phyloP scores from a whole-genome alignment of 1,284 basidiomycete species.

The Pascua sp. region DNA sequence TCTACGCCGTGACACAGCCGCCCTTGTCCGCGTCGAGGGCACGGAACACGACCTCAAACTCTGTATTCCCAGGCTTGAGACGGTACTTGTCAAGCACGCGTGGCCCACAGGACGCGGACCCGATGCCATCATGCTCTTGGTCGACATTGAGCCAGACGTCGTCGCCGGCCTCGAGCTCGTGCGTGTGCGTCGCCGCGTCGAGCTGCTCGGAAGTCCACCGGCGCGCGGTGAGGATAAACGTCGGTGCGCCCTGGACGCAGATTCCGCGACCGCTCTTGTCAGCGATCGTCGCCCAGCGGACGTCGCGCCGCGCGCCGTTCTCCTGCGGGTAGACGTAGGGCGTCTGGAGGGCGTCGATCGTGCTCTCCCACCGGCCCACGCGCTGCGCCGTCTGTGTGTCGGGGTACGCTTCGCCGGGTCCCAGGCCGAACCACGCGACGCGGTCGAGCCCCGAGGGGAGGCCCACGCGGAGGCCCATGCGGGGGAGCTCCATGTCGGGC shows the following conservation, averaged over 20 bases:
- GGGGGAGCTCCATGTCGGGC: conserved; percentile 12
- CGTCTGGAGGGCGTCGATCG: conserved; percentile 21
- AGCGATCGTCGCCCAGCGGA: conserved; percentile 14
- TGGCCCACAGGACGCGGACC: conserved; percentile 19
- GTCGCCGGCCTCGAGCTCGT: conserved; percentile 15
- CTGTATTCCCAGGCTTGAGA: conserved; percentile 1
- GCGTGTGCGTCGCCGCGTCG: conserved; percentile 15
- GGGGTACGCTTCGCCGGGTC: conserved; percentile 21
- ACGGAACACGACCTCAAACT: conserved; percentile 5
- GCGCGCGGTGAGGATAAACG: conserved; percentile 12
- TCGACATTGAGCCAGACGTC: conserved; percentile 23
- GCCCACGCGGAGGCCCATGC: conserved; percentile 18
- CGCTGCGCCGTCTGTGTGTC: conserved; percentile 10
- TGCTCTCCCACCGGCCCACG: conserved; percentile 8
- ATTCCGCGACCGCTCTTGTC: background rate
- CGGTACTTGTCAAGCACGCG: conserved; percentile 16
- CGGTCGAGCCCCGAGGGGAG: conserved; percentile 7
- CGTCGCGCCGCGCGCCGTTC: conserved; percentile 18
- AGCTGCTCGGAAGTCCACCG: conserved; percentile 22
- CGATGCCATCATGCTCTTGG: conserved; percentile 14
- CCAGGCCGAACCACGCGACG: conserved; percentile 19
- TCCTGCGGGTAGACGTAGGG: conserved; percentile 25
- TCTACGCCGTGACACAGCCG: too few species aligned
- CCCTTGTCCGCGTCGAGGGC: background rate
- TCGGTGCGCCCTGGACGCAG: conserved; percentile 4